These are phyloP conservation scores for Aspergillus vadensis DNA, from an alignment of 2,329 filamentous ascomycete species.

Conservation along the genomic window DNA sequence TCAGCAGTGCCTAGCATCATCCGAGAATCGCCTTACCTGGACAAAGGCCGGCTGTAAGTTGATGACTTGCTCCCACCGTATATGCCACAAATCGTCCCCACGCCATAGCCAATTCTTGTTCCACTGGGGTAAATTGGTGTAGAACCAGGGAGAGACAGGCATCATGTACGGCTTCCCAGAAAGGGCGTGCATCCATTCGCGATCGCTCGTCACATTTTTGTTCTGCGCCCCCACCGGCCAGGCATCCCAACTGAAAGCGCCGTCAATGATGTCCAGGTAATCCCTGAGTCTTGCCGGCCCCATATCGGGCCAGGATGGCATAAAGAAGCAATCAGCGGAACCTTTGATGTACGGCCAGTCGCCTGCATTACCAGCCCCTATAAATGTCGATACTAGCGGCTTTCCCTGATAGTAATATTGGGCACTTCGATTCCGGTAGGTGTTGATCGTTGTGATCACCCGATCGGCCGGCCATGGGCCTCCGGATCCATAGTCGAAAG, in stretches of 20 bases:
- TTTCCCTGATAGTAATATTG: slow-evolving; percentile 32
- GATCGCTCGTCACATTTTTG: slow-evolving; percentile 39
- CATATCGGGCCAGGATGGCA: slow-evolving; percentile 46
- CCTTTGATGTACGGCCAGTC: slow-evolving; percentile 50
- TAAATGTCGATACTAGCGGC: slow-evolving; percentile 46
- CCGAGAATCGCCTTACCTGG: slow-evolving; percentile 32
- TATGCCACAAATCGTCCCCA: slow-evolving; percentile 63
- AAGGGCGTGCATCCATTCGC: slow-evolving; percentile 44
- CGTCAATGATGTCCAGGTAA: slow-evolving; percentile 40
- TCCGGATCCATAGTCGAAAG: slow-evolving; percentile 37
- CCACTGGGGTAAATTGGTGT: slow-evolving; percentile 58
- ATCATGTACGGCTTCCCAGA: slow-evolving; percentile 53
- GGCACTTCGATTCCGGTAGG: slow-evolving; percentile 26
- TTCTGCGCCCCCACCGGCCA: slow-evolving; percentile 45
- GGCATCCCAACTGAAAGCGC: slow-evolving; percentile 48
- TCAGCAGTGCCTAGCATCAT: not conserved
- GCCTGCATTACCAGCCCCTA: slow-evolving; percentile 41
- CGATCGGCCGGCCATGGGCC: slow-evolving; percentile 31
- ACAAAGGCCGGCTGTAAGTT: slow-evolving; percentile 54
- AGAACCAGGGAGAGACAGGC: slow-evolving; percentile 61
- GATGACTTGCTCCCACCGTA: slow-evolving; percentile 59
- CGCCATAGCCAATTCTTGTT: slow-evolving; percentile 65
- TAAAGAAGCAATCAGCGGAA: slow-evolving; percentile 42
- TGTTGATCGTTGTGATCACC: slow-evolving; percentile 32
- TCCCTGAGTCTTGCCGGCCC: slow-evolving; percentile 33